These are phyloP conservation scores for Globisporangium cederbergense DNA, from an alignment of 352 stramenopile genomes.

Conservation along the genomic window DNA sequence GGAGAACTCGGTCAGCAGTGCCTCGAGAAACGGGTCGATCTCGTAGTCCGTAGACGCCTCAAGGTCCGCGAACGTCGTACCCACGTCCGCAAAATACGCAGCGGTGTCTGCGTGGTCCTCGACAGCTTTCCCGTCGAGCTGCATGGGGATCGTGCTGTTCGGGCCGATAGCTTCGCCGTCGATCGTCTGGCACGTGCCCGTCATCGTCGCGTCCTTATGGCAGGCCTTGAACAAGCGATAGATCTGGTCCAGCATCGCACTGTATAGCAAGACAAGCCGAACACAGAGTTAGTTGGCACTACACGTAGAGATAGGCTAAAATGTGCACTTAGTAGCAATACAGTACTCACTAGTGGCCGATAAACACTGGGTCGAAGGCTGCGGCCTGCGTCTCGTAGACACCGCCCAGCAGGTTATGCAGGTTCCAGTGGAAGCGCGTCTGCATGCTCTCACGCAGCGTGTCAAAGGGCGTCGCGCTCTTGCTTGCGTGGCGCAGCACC, in stretches of 20 bases:
- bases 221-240: constrained; percentile 67
- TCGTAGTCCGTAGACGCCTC: constrained; percentile 54
- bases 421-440: constrained; percentile 37
- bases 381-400: constrained; percentile 33
- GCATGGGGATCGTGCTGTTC: constrained; percentile 29
- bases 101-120: constrained; percentile 21
- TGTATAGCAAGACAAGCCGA: constrained; percentile 12
- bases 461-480: constrained; percentile 28
- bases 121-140: constrained; percentile 22
- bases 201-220: constrained; percentile 36
- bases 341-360: constrained; percentile 34
- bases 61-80: constrained; percentile 30
- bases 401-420: constrained; percentile 37
- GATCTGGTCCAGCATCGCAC: constrained; percentile 49
- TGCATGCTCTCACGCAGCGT: constrained; percentile 32
- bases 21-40: constrained; percentile 49
- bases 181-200: constrained; percentile 19
- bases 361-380: constrained; percentile 36
- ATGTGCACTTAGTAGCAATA: not conserved
- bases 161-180: constrained; percentile 19
- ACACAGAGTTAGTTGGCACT: not conserved
- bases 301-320: not conserved
- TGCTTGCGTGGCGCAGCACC: constrained; percentile 40
- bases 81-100: constrained; percentile 21
- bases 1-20: constrained; percentile 51